These are phyloP conservation scores for Beauveria bassiana DNA, from an alignment of 2,329 filamentous ascomycete species.

Conservation along the genomic window DNA sequence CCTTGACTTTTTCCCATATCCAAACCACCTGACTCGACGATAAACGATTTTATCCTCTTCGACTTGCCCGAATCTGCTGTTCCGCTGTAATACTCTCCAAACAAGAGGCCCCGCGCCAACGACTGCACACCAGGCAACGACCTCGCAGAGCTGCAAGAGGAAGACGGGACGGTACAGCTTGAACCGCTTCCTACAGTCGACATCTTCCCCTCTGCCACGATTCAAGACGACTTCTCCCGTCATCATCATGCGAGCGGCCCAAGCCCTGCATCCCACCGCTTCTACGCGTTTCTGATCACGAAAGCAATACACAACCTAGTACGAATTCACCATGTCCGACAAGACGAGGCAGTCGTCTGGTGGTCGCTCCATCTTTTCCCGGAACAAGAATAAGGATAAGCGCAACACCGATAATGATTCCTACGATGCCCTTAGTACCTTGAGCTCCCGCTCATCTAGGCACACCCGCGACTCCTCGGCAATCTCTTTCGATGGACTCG, in stretches of 20 bases:
- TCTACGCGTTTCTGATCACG: conserved; percentile 22
- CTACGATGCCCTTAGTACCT: conserved; percentile 52
- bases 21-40: conserved; percentile 1
- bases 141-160: not conserved
- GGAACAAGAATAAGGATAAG: conserved; percentile 70
- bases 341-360: conserved; percentile 74
- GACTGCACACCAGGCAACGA: not conserved
- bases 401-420: conserved; percentile 56
- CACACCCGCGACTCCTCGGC: conserved; percentile 67
- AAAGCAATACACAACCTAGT: not conserved
- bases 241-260: conserved; percentile 34
- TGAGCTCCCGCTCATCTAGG: conserved; percentile 63
- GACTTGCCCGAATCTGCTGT: not conserved
- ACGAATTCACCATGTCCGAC: conserved; percentile 51
- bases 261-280: conserved; percentile 27
- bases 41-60: not conserved
- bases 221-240: conserved; percentile 9
- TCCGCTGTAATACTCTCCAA: not conserved
- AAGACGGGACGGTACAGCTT: not conserved
- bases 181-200: not conserved
- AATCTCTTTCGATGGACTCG: conserved; percentile 61
- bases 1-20: not conserved
- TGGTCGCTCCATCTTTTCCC: conserved; percentile 77
- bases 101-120: not conserved
- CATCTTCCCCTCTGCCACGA: conserved; percentile 2